Conservation (phyloP, 1,284 basidiomycete species). For the Sparassis latifolia region DNA sequence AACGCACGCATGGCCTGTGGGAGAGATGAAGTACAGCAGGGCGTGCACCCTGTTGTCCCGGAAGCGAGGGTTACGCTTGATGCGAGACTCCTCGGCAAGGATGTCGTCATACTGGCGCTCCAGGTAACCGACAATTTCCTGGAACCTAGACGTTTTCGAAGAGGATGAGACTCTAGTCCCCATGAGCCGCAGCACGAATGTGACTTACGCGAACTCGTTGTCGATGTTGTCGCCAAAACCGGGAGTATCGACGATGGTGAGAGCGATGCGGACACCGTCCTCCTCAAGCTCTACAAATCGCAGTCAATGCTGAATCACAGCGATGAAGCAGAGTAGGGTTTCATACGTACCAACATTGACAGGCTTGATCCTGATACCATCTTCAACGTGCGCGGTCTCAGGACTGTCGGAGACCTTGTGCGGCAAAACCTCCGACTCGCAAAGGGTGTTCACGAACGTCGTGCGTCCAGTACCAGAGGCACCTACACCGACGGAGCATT, state of each 20-base stretch:
- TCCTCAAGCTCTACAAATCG: conserved; percentile 82
- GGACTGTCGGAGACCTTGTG: conserved; percentile 87
- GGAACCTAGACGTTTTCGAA: conserved; percentile 54
- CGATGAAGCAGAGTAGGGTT: neutral
- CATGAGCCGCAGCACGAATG: neutral
- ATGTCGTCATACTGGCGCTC: conserved; percentile 99
- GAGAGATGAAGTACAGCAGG: conserved; percentile 97
- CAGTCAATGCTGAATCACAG: neutral
- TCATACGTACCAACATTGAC: conserved; percentile 78
- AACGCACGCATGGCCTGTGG: conserved; percentile 74
- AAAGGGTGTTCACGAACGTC: conserved; percentile 97
- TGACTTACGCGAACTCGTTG: conserved; percentile 91
- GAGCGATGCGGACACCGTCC: conserved; percentile 95
- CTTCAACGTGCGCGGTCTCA: conserved; percentile 89
- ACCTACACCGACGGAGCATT: conserved; percentile 41
- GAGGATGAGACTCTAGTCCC: neutral
- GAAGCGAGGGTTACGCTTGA: conserved; percentile 99
- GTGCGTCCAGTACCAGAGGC: conserved; percentile 95
- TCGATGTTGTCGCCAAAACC: conserved; percentile 99
- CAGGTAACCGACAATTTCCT: conserved; percentile 94
- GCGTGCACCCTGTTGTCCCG: conserved; percentile 97
- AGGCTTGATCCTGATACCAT: conserved; percentile 94
- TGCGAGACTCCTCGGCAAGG: conserved; percentile 96
- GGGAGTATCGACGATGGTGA: conserved; percentile 98
- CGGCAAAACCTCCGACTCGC: conserved; percentile 83